Conservation (phyloP, 2,329 filamentous ascomycete species). For the Hortaea werneckii region DNA sequence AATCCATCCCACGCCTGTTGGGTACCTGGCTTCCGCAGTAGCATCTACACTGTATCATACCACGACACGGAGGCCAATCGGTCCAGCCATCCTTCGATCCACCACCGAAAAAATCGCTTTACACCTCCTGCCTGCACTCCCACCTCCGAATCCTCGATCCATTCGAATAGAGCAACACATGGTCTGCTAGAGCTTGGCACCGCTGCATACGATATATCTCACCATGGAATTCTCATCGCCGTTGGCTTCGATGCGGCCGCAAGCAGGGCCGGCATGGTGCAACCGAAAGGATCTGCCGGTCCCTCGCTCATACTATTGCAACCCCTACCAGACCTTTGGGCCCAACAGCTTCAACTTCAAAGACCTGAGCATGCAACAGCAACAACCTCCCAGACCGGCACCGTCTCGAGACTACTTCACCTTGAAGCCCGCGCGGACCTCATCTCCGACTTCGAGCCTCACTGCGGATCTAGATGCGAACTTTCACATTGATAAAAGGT, state of each 20-base stretch:
- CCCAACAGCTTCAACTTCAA: constrained; percentile 66
- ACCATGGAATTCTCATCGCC: constrained; percentile 89
- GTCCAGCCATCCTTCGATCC: constrained; percentile 1
- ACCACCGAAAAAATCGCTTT: not conserved
- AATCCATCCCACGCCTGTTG: not conserved
- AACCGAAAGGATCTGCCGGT: constrained; percentile 44
- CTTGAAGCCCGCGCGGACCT: constrained; percentile 63
- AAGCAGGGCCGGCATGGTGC: constrained; percentile 54
- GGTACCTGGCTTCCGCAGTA: constrained; percentile 3
- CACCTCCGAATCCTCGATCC: too few relatives aligned
- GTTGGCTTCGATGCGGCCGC: constrained; percentile 80
- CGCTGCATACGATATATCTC: not conserved
- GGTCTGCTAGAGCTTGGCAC: not conserved
- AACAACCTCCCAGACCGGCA: constrained; percentile 33
- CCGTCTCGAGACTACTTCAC: constrained; percentile 69
- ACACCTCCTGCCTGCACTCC: not conserved
- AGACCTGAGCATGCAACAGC: constrained; percentile 54
- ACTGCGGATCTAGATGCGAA: constrained; percentile 94
- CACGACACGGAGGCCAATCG: constrained; percentile 3
- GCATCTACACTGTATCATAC: constrained; percentile 4
- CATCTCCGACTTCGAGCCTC: constrained; percentile 81
- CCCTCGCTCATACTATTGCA: constrained; percentile 41
- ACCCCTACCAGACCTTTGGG: constrained; percentile 45
- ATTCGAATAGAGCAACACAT: too few relatives aligned
- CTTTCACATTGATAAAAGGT: constrained; percentile 94